Evolutionary conservation across 257 asterid species (phyloP).

Genomic region (Ballota nigra): DNA sequence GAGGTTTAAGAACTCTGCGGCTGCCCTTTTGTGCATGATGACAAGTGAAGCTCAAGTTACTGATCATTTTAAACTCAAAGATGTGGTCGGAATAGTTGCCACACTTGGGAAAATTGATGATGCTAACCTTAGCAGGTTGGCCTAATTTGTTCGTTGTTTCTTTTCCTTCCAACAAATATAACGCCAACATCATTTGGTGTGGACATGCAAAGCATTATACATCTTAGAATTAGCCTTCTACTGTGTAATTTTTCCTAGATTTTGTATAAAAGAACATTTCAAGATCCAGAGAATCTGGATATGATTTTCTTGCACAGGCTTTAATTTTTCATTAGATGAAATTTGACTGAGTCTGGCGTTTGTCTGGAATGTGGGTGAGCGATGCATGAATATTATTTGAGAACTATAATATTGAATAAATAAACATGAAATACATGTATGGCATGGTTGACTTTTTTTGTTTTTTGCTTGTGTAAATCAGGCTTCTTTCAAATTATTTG

Average conservation of each 20-base stretch:
- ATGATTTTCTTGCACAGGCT: constrained; percentile 17
- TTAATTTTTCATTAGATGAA: not conserved
- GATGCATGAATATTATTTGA: constrained; percentile 9
- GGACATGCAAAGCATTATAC: not conserved
- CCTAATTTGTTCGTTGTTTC: constrained; percentile 22
- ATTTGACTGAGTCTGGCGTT: constrained; percentile 2
- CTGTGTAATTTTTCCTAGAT: not conserved
- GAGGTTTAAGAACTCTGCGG: constrained; percentile 58
- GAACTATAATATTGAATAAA: constrained; percentile 18
- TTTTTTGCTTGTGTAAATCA: constrained; percentile 32
- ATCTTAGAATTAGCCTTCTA: constrained; percentile 7
- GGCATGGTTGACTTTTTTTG: constrained; percentile 26
- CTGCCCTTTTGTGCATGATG: constrained; percentile 50
- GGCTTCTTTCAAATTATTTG: constrained; percentile 72
- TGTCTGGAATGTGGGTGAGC: not conserved
- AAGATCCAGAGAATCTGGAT: not conserved
- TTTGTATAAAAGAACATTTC: not conserved
- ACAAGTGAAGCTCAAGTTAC: constrained; percentile 42
- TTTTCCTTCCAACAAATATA: constrained; percentile 16
- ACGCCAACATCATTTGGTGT: not conserved
- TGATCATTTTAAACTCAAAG: constrained; percentile 43
- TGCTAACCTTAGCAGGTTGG: constrained; percentile 73
- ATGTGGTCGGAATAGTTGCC: constrained; percentile 74
- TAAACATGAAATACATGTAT: not conserved
- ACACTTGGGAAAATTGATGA: constrained; percentile 69